Conservation (phyloP, 73 alveolate species). For the Paramecium primaurelia region DNA sequence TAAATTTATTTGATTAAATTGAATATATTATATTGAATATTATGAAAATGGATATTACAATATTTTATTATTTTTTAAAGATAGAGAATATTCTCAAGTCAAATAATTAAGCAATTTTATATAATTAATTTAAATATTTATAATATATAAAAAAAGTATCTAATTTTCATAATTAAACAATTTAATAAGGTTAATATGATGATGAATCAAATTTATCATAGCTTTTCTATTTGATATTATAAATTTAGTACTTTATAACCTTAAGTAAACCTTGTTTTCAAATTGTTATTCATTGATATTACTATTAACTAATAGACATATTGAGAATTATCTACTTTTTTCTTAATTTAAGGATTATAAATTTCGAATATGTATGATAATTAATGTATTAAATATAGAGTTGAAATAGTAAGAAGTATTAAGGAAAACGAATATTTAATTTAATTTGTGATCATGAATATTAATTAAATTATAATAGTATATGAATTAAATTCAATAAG, state of each 20-base stretch:
- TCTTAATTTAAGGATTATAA: neutral
- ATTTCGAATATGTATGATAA: neutral
- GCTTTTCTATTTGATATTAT: too few relatives aligned
- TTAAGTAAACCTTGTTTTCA: too few relatives aligned
- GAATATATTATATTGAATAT: neutral
- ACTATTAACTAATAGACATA: too few relatives aligned
- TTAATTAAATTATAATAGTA: neutral
- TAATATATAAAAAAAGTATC: neutral
- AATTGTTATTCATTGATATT: too few relatives aligned
- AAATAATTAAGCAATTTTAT: too few relatives aligned
- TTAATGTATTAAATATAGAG: neutral
- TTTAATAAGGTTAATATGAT: neutral
- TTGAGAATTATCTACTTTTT: too few relatives aligned
- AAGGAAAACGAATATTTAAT: neutral
- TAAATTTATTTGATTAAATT: neutral
- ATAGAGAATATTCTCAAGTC: neutral
- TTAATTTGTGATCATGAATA: neutral
- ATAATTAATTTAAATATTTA: too few relatives aligned
- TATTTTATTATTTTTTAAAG: neutral
- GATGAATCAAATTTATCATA: too few relatives aligned
- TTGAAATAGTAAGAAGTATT: neutral
- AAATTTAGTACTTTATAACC: too few relatives aligned
- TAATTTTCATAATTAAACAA: too few relatives aligned
- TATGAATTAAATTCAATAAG: neutral
- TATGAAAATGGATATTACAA: neutral